Evolutionary conservation across 2,329 filamentous ascomycete genomes (phyloP), one percentile per base, ranked within the genome.

Genomic region (Fusarium secorum): DNA sequence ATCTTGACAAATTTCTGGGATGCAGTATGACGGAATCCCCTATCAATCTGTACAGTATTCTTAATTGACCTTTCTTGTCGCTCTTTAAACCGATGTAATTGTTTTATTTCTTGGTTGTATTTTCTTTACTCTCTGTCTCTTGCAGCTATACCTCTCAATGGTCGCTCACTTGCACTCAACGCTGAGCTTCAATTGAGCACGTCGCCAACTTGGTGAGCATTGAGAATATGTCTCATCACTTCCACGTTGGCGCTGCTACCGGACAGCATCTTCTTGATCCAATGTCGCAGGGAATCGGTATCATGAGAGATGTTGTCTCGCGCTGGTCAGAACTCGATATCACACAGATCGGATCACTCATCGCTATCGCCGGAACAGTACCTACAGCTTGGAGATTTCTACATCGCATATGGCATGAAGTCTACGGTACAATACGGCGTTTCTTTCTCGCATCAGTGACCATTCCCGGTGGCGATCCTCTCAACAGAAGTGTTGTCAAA

Each of bases 251-350:
- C 5, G 59, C 66, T 36, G 45, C 68, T 14, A 46, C 73, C 1
- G 64, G 64, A 2, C 67, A 69, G 11, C 60, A 62, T 24, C 68
- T 79, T 4, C 60, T 76, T 1, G 76, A 80, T 68, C 75, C 81
- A 39, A 77, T 78, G 78, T 64, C 68, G 3, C 73, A 79, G 22
- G 77, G 78, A n/a, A 32, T 81, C 7, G 76, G 78, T 8, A 66
- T 83, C 48, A 72, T 84, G 57, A 78, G 74, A 51, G 78, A 81
- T 18, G 75, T 82, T 45, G 79, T 80, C 65, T 75, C 74, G 26
- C 79, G 79, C 41, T 85, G 83, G 83, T 79, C 81, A n/a, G 79
- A 82, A 28, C 77, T 85, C 13, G 83, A 85, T 54, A 78, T 85
- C 53, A 83, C 83, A 3, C 83, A 82, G 42, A 75, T 85, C 28